These are phyloP conservation scores for Teratosphaeria pseudoeucalypti DNA, from an alignment of 2,329 filamentous ascomycete genomes.

Conservation along the genomic window DNA sequence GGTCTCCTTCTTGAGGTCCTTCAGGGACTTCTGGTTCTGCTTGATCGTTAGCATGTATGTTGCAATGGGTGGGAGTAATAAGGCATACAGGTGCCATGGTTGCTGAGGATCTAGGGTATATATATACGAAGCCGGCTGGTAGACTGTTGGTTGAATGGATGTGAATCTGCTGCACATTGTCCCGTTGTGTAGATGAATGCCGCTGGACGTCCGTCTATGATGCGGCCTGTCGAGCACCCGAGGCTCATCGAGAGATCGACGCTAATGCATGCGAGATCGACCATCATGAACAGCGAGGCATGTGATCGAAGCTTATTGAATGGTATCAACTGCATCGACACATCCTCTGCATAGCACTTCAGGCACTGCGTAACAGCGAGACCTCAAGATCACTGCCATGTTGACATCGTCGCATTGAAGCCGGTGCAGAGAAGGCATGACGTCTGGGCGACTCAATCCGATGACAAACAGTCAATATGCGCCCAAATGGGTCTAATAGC, in stretches of 20 bases:
- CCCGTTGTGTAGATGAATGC: no score
- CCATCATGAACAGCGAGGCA: neutral
- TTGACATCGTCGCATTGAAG: no score
- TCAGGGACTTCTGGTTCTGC: constrained; percentile 9
- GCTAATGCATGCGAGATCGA: neutral
- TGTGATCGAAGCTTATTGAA: neutral
- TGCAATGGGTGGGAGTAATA: neutral
- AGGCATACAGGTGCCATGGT: neutral
- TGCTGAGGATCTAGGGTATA: neutral
- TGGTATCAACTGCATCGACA: neutral
- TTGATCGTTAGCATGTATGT: neutral
- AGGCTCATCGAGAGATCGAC: neutral
- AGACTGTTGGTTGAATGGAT: neutral
- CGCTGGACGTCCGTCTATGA: neutral
- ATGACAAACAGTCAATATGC: neutral
- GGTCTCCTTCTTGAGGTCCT: constrained; percentile 8
- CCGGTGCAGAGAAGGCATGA: no score
- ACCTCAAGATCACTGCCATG: no score
- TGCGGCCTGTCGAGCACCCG: neutral
- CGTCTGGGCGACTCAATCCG: no score
- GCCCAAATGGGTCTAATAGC: neutral
- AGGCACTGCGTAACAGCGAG: no score
- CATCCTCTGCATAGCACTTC: no score
- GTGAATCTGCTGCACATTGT: no score
- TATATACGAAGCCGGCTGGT: neutral